phyloP scores from a whole-genome alignment of 495 filamentous ascomycete genomes.

The Penicillium samsonianum region DNA sequence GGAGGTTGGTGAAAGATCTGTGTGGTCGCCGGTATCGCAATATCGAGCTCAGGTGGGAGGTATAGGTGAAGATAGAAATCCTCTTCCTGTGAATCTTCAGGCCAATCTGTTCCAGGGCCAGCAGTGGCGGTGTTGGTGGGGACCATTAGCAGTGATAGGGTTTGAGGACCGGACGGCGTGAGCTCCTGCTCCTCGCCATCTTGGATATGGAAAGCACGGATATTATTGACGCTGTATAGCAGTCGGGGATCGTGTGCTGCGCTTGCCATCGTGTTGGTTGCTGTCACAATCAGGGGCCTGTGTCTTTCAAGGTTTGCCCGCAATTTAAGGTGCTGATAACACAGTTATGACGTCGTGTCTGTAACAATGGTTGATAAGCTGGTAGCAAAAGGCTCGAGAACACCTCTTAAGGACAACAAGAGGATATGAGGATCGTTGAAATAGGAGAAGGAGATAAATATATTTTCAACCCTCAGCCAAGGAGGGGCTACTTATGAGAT shows the following conservation, averaged over 20 bases:
- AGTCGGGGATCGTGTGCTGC: slow-evolving; percentile 66
- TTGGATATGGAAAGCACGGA: slow-evolving; percentile 83
- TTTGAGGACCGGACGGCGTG: slow-evolving; percentile 83
- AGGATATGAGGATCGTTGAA: background rate
- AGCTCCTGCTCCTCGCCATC: slow-evolving; percentile 81
- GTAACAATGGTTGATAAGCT: background rate
- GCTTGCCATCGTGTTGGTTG: slow-evolving; percentile 19
- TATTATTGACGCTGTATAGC: slow-evolving; percentile 81
- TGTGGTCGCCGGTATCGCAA: slow-evolving; percentile 86
- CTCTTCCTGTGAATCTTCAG: slow-evolving; percentile 75
- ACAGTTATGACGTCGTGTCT: slow-evolving; percentile 24
- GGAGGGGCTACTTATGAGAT: slow-evolving; percentile 26
- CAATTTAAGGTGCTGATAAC: slow-evolving; percentile 16
- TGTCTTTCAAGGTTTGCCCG: slow-evolving; percentile 5
- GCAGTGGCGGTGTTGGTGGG: slow-evolving; percentile 72
- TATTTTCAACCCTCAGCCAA: slow-evolving; percentile 13
- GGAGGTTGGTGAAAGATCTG: slow-evolving; percentile 95
- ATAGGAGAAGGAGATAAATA: slow-evolving; percentile 7
- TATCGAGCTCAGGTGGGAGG: slow-evolving; percentile 89
- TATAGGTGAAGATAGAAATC: slow-evolving; percentile 96
- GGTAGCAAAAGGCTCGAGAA: background rate
- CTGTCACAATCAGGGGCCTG: background rate
- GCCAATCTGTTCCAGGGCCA: slow-evolving; percentile 27
- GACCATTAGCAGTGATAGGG: slow-evolving; percentile 89
- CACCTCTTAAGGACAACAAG: background rate